Base-by-base conservation (phyloP, 2,329 filamentous ascomycete genomes). In the Paramyrothecium roridum region DNA sequence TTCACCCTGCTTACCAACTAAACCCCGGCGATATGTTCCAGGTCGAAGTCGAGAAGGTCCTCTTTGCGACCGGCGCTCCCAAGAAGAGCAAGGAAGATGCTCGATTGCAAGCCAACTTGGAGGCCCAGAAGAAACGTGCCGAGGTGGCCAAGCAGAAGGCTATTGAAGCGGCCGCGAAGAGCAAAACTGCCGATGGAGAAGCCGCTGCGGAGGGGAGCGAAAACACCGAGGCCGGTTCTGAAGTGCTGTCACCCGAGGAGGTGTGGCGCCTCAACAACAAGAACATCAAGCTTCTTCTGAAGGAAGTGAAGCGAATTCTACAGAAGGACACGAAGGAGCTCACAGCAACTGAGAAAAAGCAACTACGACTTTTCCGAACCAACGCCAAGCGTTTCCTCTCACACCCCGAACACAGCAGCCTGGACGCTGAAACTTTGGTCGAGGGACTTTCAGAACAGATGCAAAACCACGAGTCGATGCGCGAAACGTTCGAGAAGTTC, bases 11-110 rank as follows among this genome's bases (percentile, higher is more conserved):
- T 54, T 99, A 99, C 73, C 86, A 92, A 61, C 83, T 99, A 43
- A 99, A 99, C 73, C 96, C 95, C 3, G 95, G 95, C 63, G 95
- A 99, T 71, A 91, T 99, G 86, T 99, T 99, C 80, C 91, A 96
- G 71, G 93, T 99, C 65, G 89, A 97, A 20, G 82, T 90, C 37
- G 91, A 96, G 43, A 86, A 88, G 64, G 95, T 99, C 55, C 81
- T 99, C 73, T 93, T 83, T 66, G 93, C 91, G 34, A 96, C 93
- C 1, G 95, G 95, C 56, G 81, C 83, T 23, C 82, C 84, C 50
- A 95, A 92, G 73, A 73, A 80, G 7, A 23, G 60, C 20, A 56
- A 67, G 63, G 59, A 52, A 3, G 55, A 65, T 52, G 55, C 60
- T 20, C 55, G 57, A 3, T 53, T 69, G 13, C 58, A 60, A n/a